Evolutionary conservation across 306 rosid genomes (phyloP).

Genomic region (Rosa rugosa): DNA sequence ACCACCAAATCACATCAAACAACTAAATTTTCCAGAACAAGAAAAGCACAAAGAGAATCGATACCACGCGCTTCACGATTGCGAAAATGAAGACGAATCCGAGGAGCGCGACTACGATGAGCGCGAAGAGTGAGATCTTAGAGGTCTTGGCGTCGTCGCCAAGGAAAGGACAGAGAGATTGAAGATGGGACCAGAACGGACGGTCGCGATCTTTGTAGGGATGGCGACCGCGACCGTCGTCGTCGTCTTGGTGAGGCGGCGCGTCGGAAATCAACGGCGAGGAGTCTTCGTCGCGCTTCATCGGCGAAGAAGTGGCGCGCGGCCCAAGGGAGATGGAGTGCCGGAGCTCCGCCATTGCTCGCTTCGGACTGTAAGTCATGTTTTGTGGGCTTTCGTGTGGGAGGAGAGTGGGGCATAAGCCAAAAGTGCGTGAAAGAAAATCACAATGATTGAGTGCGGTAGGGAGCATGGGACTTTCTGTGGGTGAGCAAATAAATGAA

Average conservation of each 20-base stretch:
- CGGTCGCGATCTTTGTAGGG: conserved; percentile 83
- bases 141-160: conserved; percentile 69
- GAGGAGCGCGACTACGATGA: conserved; percentile 43
- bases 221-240: conserved; percentile 67
- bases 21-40: background rate
- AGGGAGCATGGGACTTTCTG: background rate
- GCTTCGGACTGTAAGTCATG: conserved; percentile 48
- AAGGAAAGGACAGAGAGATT: conserved; percentile 48
- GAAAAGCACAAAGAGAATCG: background rate
- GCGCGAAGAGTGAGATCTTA: conserved; percentile 61
- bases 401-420: background rate
- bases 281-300: conserved; percentile 77
- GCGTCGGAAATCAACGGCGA: conserved; percentile 61
- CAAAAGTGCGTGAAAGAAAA: background rate
- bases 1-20: background rate
- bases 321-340: conserved; percentile 65
- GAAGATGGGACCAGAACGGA: conserved; percentile 44
- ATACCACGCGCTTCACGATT: conserved; percentile 58
- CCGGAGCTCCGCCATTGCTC: conserved; percentile 93
- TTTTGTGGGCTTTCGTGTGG: background rate
- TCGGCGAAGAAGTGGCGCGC: conserved; percentile 78
- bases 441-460: background rate
- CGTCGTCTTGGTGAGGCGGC: conserved; percentile 40
- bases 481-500: background rate
- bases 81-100: conserved; percentile 55